A percentile compares a stretch with the other conserved stretches of the same genome.
phyloP scores from a whole-genome alignment of 2,329 filamentous ascomycete species.

The Xylaria hypoxylon region DNA sequence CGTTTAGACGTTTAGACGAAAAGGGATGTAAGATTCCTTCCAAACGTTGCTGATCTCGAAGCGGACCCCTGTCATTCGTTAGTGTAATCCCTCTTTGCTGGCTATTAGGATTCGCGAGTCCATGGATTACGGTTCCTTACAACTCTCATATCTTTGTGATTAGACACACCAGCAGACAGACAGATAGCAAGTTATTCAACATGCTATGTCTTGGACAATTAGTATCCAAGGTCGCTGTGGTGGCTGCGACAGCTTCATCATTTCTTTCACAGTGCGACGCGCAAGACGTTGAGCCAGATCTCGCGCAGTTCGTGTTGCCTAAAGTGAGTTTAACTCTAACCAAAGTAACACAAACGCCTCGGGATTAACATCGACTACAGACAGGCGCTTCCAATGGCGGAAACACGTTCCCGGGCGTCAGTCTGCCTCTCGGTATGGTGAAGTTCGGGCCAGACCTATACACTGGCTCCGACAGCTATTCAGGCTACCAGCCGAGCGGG shows the following conservation, averaged over 20 bases:
- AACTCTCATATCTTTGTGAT: not conserved
- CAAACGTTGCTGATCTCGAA: slow-evolving; percentile 17
- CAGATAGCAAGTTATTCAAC: slow-evolving; percentile 1
- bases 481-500: slow-evolving; percentile 63
- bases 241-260: not conserved
- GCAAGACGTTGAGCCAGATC: slow-evolving; percentile 33
- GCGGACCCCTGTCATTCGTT: slow-evolving; percentile 1
- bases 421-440: slow-evolving; percentile 60
- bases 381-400: slow-evolving; percentile 60
- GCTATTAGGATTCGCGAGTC: not conserved
- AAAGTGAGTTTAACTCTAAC: slow-evolving; percentile 24
- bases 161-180: not conserved
- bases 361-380: slow-evolving; percentile 45
- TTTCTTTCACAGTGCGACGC: slow-evolving; percentile 11
- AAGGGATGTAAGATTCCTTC: slow-evolving; percentile 1
- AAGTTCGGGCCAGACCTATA: slow-evolving; percentile 64
- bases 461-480: slow-evolving; percentile 63
- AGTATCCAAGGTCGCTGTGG: not conserved
- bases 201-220: slow-evolving; percentile 19
- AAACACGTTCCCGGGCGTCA: slow-evolving; percentile 64
- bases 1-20: not conserved
- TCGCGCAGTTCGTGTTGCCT: slow-evolving; percentile 33
- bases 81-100: not conserved
- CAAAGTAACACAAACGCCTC: not conserved
- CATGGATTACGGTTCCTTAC: not conserved